Base-by-base conservation (phyloP, 1,139 yeast species). In the Suhomyces terraborum region DNA sequence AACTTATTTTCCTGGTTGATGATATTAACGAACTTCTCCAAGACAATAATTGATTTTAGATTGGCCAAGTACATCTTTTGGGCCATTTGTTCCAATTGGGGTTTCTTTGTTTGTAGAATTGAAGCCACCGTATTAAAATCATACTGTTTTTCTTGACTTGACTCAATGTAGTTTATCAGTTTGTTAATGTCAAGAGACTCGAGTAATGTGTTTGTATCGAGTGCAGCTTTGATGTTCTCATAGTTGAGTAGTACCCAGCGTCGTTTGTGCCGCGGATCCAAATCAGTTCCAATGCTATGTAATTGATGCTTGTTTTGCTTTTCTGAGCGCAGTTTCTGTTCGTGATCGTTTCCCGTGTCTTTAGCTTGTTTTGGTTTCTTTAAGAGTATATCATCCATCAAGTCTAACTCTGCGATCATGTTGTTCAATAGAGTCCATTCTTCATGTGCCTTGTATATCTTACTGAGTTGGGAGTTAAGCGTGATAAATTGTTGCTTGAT, bases 11-110 rank as follows among this genome's bases (percentile, higher is more conserved):
- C 64, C 17, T 45, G 39, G n/a, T 53, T 32, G 19, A 60, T 43
- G 30, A 58, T 29, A 5, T 47, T 47, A 4, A 59, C 47, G 42
- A 59, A 66, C 43, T 55, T 55, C 40, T 67, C 71, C 12, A 55
- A 50, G 7, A 67, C 55, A 14, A 62, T 43, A 57, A 67, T 56
- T 36, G 56, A 62, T 43, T 67, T 66, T 9, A 62, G 47, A 13
- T 59, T 55, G 22, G 65, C 42, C 23, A 47, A 35, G 32, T 63
- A 64, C 38, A 58, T 58, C 14, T 47, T 39, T 7, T 45, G 39
- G 2, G 61, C 41, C 6, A 64, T 22, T 14, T 48, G 47, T 17
- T 48, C 44, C 5, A 63, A 38, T 19, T 49, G 48, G 3, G 40
- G 36, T 31, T 47, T 41, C 20, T 49, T 47, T 6, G 23, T 20